These are phyloP conservation scores for Colletotrichum gigasporum DNA, from an alignment of 2,329 filamentous ascomycete genomes.

Conservation along the genomic window DNA sequence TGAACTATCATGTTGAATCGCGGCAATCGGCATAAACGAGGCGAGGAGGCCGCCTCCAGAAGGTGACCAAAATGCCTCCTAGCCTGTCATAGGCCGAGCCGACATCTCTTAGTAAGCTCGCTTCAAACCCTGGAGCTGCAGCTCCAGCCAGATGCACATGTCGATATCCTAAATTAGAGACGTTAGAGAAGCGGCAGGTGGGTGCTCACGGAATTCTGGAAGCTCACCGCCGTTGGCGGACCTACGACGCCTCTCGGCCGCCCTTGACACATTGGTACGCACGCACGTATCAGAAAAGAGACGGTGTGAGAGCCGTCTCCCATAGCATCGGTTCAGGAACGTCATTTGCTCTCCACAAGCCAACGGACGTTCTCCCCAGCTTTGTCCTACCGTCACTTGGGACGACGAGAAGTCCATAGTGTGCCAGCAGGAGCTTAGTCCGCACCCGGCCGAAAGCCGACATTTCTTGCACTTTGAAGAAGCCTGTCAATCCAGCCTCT, in stretches of 20 bases:
- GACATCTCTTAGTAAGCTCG: constrained; percentile 12
- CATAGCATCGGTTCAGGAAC: constrained; percentile 10
- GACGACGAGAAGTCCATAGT: constrained; percentile 13
- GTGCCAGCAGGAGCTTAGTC: background rate
- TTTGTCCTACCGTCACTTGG: constrained; percentile 17
- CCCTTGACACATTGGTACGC: background rate
- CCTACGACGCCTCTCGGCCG: background rate
- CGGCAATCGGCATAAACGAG: background rate
- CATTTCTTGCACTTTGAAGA: background rate
- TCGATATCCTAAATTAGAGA: constrained; percentile 18
- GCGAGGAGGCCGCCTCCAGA: background rate
- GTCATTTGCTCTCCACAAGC: background rate
- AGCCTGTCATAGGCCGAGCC: background rate
- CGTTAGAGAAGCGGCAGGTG: constrained; percentile 28
- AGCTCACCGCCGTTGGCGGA: constrained; percentile 23
- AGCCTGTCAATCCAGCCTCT: background rate
- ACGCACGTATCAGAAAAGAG: constrained; percentile 14
- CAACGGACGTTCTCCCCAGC: constrained; percentile 7
- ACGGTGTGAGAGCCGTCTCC: constrained; percentile 6
- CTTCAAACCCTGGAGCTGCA: constrained; percentile 3
- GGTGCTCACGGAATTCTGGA: constrained; percentile 17
- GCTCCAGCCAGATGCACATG: background rate
- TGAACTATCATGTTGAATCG: background rate
- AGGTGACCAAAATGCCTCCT: background rate
- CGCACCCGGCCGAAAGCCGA: constrained; percentile 6